Evolutionary conservation across 2,329 filamentous ascomycete species (phyloP).

Genomic region (Chaetomium sp.): DNA sequence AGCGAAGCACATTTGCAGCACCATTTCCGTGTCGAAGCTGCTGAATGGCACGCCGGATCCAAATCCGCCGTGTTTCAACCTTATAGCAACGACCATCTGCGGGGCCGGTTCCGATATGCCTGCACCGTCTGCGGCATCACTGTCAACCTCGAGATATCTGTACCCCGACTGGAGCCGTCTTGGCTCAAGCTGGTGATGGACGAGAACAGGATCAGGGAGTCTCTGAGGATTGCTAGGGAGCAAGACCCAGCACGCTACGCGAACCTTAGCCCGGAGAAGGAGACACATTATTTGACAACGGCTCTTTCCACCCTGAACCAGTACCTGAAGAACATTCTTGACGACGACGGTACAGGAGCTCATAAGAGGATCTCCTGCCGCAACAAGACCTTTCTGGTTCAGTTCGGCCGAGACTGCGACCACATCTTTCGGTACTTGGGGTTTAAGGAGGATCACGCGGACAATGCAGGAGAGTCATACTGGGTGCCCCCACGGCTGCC

Average conservation of each 20-base stretch:
- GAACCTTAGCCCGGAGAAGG: conserved; percentile 38
- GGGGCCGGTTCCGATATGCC: conserved; percentile 42
- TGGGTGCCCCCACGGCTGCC: conserved; percentile 43
- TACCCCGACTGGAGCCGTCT: conserved; percentile 49
- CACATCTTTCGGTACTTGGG: conserved; percentile 53
- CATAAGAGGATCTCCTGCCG: conserved; percentile 54
- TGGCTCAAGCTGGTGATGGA: conserved; percentile 52
- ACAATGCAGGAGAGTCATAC: conserved; percentile 44
- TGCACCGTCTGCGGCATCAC: conserved; percentile 51
- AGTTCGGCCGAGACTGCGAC: conserved; percentile 55
- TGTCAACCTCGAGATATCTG: conserved; percentile 52
- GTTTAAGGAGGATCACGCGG: conserved; percentile 48
- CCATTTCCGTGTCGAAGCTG: conserved; percentile 33
- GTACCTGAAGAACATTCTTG: conserved; percentile 55
- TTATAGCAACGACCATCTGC: conserved; percentile 40
- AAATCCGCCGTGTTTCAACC: neutral
- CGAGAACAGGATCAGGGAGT: conserved; percentile 46
- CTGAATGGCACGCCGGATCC: conserved; percentile 21
- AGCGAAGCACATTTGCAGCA: conserved; percentile 29
- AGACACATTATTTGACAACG: conserved; percentile 45
- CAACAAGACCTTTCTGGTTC: conserved; percentile 58
- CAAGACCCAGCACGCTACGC: conserved; percentile 54
- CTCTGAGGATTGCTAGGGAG: conserved; percentile 38
- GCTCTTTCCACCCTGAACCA: conserved; percentile 51
- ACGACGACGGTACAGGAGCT: conserved; percentile 39